These are phyloP conservation scores for Hysterium pulicare DNA, from an alignment of 2,329 filamentous ascomycete species.

Conservation along the genomic window DNA sequence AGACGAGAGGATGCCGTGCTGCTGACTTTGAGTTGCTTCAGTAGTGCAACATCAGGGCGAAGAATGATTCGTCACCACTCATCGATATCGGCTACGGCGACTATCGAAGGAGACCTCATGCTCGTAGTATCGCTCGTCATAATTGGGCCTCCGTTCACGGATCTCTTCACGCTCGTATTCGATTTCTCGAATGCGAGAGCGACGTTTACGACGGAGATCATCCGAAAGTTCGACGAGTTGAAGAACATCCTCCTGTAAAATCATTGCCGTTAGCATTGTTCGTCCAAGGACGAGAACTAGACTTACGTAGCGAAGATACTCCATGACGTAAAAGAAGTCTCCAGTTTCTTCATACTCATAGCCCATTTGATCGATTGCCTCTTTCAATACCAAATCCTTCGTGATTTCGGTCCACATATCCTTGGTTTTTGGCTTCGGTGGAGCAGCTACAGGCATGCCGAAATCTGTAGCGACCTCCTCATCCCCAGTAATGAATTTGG, in stretches of 20 bases:
- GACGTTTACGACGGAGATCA: slow-evolving; percentile 67
- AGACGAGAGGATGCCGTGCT: no score
- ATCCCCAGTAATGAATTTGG: slow-evolving; percentile 69
- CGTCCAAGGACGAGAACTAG: not conserved
- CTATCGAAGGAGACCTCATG: slow-evolving; percentile 65
- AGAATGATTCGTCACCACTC: no score
- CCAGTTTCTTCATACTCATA: slow-evolving; percentile 92
- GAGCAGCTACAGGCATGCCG: slow-evolving; percentile 25
- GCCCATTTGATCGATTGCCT: slow-evolving; percentile 79
- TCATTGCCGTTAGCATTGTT: slow-evolving; percentile 1
- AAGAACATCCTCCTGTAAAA: slow-evolving; percentile 74
- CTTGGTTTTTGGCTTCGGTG: slow-evolving; percentile 35
- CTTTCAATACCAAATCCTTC: slow-evolving; percentile 81
- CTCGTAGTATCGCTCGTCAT: slow-evolving; percentile 65
- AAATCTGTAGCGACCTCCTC: slow-evolving; percentile 50
- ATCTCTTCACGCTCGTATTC: slow-evolving; percentile 58
- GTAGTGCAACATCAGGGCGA: no score
- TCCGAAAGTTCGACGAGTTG: slow-evolving; percentile 80
- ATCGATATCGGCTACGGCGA: slow-evolving; percentile 36
- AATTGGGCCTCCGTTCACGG: slow-evolving; percentile 48
- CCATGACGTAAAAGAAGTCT: slow-evolving; percentile 86
- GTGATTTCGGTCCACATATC: slow-evolving; percentile 95
- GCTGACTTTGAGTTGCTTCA: no score
- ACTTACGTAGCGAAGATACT: slow-evolving; percentile 84
- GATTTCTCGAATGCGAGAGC: slow-evolving; percentile 58